Conservation (phyloP, 306 rosid genomes). For the Lathyrus oleraceus region DNA sequence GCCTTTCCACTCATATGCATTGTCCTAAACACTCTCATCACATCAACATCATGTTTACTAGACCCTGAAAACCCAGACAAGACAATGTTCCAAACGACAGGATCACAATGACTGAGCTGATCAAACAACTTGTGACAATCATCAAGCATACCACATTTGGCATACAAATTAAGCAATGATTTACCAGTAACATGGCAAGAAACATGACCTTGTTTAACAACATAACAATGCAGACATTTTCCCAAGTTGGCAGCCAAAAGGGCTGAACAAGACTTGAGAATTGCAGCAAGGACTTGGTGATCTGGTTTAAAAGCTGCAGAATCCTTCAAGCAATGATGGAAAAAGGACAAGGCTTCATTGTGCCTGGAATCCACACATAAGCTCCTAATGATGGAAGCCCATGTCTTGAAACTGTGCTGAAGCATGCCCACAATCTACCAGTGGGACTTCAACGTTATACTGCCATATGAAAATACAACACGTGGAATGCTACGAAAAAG, state of each 20-base stretch:
- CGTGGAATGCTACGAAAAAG: neutral
- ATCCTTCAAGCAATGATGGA: slow-evolving; percentile 40
- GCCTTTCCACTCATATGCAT: slow-evolving; percentile 61
- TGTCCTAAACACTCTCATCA: slow-evolving; percentile 52
- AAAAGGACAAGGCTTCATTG: slow-evolving; percentile 58
- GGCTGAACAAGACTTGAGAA: slow-evolving; percentile 75
- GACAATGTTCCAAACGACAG: slow-evolving; percentile 83
- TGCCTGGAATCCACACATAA: slow-evolving; percentile 48
- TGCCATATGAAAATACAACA: neutral
- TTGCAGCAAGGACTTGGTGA: slow-evolving; percentile 49
- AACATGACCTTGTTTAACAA: slow-evolving; percentile 66
- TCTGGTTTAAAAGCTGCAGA: slow-evolving; percentile 52
- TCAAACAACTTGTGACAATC: slow-evolving; percentile 63
- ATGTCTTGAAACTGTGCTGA: slow-evolving; percentile 45
- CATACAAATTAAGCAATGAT: slow-evolving; percentile 84
- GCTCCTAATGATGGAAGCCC: slow-evolving; percentile 49
- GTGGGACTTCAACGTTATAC: neutral
- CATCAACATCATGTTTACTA: slow-evolving; percentile 46
- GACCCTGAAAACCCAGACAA: slow-evolving; percentile 70
- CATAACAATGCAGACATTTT: slow-evolving; percentile 61
- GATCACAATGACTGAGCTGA: slow-evolving; percentile 54
- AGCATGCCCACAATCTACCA: slow-evolving; percentile 44
- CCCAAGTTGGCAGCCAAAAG: slow-evolving; percentile 56
- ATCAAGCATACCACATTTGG: slow-evolving; percentile 66
- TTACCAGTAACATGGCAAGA: slow-evolving; percentile 64